phyloP scores from a whole-genome alignment of 1,284 basidiomycete genomes.

The Ganoderma meredithae region DNA sequence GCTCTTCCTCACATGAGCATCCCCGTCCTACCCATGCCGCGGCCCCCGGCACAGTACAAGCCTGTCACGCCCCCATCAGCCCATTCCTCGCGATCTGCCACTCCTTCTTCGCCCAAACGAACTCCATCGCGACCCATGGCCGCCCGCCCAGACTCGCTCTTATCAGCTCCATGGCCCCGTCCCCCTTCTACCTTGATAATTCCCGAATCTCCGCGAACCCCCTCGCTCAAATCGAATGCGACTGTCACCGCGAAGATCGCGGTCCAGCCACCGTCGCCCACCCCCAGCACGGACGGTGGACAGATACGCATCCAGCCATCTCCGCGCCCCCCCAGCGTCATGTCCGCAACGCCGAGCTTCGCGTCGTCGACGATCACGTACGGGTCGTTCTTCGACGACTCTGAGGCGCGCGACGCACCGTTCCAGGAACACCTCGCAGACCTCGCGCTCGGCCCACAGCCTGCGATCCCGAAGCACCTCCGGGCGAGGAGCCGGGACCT shows the following conservation, averaged over 20 bases:
- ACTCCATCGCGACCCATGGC: constrained; percentile 8
- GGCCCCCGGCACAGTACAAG: constrained; percentile 14
- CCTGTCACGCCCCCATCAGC: neutral
- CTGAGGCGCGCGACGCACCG: constrained; percentile 33
- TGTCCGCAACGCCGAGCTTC: constrained; percentile 35
- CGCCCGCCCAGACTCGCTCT: constrained; percentile 32
- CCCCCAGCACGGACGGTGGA: neutral
- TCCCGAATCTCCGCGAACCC: constrained; percentile 30
- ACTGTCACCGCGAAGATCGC: constrained; percentile 20
- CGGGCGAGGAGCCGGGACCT: constrained; percentile 37
- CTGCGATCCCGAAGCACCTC: constrained; percentile 29
- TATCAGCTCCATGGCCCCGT: constrained; percentile 42
- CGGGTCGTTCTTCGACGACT: constrained; percentile 30
- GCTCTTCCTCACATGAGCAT: constrained; percentile 26
- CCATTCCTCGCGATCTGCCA: constrained; percentile 7
- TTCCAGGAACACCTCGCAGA: constrained; percentile 35
- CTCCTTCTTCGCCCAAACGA: constrained; percentile 4
- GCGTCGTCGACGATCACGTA: constrained; percentile 41
- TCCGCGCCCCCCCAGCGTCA: constrained; percentile 31
- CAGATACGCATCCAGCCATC: constrained; percentile 1
- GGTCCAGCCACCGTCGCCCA: constrained; percentile 29
- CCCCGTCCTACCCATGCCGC: constrained; percentile 18
- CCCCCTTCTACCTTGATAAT: constrained; percentile 36
- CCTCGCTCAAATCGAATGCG: constrained; percentile 16
- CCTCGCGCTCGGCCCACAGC: constrained; percentile 15